phyloP scores from a whole-genome alignment of 169 alveolate species.

The Perkinsus olseni region DNA sequence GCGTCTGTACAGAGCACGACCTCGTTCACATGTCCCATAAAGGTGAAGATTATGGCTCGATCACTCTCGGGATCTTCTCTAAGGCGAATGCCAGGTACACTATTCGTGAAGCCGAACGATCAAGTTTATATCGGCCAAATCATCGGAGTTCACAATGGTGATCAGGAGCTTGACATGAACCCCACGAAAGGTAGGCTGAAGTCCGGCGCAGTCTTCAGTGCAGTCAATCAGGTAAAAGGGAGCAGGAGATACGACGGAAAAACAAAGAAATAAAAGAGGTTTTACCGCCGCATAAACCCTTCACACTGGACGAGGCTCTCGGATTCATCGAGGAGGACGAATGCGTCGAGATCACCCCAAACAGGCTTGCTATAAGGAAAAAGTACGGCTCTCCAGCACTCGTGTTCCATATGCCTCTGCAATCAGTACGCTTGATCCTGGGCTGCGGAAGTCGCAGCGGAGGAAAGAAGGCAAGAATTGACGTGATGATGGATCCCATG shows the following conservation, averaged over 20 bases:
- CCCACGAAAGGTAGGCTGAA: background rate
- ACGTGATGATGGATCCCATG: background rate
- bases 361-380: constrained; percentile 73
- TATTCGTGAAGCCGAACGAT: background rate
- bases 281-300: background rate
- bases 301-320: constrained; percentile 70
- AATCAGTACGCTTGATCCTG: background rate
- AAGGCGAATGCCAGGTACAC: background rate
- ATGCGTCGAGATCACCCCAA: constrained; percentile 87
- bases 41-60: background rate
- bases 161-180: background rate
- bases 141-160: background rate
- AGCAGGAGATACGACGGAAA: constrained; percentile 43
- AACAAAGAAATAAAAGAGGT: constrained; percentile 27
- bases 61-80: background rate
- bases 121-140: background rate
- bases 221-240: constrained; percentile 39
- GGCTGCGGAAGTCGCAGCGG: background rate
- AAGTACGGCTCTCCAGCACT: constrained; percentile 23
- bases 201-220: background rate
- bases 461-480: constrained; percentile 1
- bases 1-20: background rate
- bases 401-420: constrained; percentile 15
- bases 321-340: constrained; percentile 79
- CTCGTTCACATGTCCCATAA: background rate